phyloP scores from a whole-genome alignment of 768 basidiomycete genomes.

The Rhizopogon rudus region DNA sequence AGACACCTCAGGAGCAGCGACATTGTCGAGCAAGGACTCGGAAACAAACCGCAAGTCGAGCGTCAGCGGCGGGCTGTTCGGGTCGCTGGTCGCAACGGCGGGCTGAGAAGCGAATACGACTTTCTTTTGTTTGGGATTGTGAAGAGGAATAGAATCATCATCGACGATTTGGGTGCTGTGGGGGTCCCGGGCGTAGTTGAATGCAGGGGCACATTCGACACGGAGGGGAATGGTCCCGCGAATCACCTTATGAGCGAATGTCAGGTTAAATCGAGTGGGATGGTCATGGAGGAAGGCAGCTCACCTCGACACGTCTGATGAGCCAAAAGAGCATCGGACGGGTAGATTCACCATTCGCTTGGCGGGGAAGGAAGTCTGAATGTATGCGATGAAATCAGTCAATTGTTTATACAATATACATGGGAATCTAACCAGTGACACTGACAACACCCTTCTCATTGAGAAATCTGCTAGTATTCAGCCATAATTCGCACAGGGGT shows the following conservation, averaged over 20 bases:
- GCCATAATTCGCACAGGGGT: neutral
- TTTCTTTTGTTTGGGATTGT: conserved; percentile 42
- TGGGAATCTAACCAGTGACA: conserved; percentile 55
- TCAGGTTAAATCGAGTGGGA: neutral
- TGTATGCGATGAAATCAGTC: conserved; percentile 4
- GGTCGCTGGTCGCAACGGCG: neutral
- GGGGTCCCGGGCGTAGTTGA: conserved; percentile 82
- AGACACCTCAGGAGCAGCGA: conserved; percentile 46
- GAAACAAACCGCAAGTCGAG: conserved; percentile 78
- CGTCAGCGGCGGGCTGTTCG: conserved; percentile 25
- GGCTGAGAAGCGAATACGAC: conserved; percentile 51
- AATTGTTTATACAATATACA: neutral
- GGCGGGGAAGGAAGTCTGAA: conserved; percentile 78
- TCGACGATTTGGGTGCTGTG: conserved; percentile 61
- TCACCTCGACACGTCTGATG: conserved; percentile 71
- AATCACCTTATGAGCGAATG: conserved; percentile 47
- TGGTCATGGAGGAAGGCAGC: conserved; percentile 1
- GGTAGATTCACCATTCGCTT: conserved; percentile 28
- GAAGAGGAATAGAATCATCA: conserved; percentile 36
- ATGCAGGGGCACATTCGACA: conserved; percentile 92
- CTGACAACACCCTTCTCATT: conserved; percentile 83
- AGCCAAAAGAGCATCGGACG: conserved; percentile 81
- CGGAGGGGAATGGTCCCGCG: conserved; percentile 76
- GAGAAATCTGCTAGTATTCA: conserved; percentile 49
- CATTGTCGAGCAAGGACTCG: conserved; percentile 50